Evolutionary conservation across 2,329 filamentous ascomycete species (phyloP).

Genomic region (Elsinoe fawcettii): DNA sequence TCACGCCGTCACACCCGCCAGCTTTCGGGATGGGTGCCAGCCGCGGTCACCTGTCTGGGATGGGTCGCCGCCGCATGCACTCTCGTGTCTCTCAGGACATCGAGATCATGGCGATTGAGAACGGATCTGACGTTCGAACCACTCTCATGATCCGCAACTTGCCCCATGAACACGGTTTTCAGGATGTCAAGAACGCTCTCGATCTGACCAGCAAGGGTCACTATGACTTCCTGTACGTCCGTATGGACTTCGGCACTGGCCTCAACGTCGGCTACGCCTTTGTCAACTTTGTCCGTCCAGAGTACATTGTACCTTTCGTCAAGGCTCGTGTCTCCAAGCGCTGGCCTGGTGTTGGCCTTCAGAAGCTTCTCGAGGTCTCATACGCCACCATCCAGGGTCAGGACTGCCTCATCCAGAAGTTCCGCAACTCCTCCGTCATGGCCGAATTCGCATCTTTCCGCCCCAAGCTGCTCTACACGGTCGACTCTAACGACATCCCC

Average conservation of each 20-base stretch:
- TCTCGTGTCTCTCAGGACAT: conserved; percentile 23
- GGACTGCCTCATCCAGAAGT: conserved; percentile 86
- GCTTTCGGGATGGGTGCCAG: not conserved
- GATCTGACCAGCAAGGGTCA: conserved; percentile 67
- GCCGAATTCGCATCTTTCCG: conserved; percentile 72
- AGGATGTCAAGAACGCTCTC: conserved; percentile 62
- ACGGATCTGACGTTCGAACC: conserved; percentile 43
- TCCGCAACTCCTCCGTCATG: conserved; percentile 95
- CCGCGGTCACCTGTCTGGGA: not conserved
- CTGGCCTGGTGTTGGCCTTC: conserved; percentile 73
- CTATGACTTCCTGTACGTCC: conserved; percentile 92
- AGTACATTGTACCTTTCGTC: conserved; percentile 57
- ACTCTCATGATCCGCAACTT: conserved; percentile 86
- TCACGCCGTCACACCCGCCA: conserved; percentile 12
- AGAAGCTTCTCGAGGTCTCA: conserved; percentile 82
- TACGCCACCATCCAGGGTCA: conserved; percentile 97
- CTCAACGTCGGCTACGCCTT: conserved; percentile 89
- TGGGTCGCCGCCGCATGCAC: conserved; percentile 21
- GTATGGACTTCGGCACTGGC: conserved; percentile 54
- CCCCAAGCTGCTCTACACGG: conserved; percentile 65
- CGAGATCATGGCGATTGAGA: conserved; percentile 30
- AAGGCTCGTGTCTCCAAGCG: conserved; percentile 17
- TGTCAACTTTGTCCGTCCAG: conserved; percentile 80
- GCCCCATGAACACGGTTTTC: conserved; percentile 73
- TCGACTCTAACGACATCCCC: conserved; percentile 38